Conservation (phyloP, 2,329 filamentous ascomycete genomes). For the Arthroderma uncinatum region DNA sequence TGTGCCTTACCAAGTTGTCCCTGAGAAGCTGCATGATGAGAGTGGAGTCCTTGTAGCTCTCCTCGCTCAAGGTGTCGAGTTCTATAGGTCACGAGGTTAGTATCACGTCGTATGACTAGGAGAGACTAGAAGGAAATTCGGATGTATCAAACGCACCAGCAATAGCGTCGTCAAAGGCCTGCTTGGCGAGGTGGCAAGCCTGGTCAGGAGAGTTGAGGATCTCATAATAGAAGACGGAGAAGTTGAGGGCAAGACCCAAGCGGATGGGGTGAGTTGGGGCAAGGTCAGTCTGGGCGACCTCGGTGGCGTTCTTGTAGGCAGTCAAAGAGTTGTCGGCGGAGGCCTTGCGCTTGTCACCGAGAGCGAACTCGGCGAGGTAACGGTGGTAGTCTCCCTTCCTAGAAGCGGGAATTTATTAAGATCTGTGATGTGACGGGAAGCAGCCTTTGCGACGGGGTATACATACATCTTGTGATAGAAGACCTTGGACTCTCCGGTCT, state of each 20-base stretch:
- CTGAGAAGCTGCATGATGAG: slow-evolving; percentile 98
- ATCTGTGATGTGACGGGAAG: background rate
- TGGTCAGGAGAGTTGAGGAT: slow-evolving; percentile 97
- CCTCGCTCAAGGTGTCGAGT: slow-evolving; percentile 92
- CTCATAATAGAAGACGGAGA: slow-evolving; percentile 99
- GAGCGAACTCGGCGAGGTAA: slow-evolving; percentile 93
- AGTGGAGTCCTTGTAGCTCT: slow-evolving; percentile 98
- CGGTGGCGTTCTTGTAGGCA: slow-evolving; percentile 91
- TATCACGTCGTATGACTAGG: background rate
- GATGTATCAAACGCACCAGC: slow-evolving; percentile 45
- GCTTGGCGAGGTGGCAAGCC: slow-evolving; percentile 94
- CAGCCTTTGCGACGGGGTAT: background rate
- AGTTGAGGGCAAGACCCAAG: slow-evolving; percentile 84
- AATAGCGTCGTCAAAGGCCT: slow-evolving; percentile 93
- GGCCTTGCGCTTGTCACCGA: slow-evolving; percentile 87
- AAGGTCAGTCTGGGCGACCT: slow-evolving; percentile 79
- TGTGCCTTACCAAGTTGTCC: slow-evolving; percentile 69
- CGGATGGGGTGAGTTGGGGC: slow-evolving; percentile 88
- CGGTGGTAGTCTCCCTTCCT: slow-evolving; percentile 99
- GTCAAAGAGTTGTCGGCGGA: slow-evolving; percentile 90
- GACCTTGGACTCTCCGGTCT: slow-evolving; percentile 95
- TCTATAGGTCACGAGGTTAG: slow-evolving; percentile 43
- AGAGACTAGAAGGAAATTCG: background rate
- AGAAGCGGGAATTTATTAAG: slow-evolving; percentile 10
- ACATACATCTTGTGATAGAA: slow-evolving; percentile 99